These are phyloP conservation scores for Trametes gibbosa DNA, from an alignment of 768 basidiomycete genomes.

Conservation along the genomic window DNA sequence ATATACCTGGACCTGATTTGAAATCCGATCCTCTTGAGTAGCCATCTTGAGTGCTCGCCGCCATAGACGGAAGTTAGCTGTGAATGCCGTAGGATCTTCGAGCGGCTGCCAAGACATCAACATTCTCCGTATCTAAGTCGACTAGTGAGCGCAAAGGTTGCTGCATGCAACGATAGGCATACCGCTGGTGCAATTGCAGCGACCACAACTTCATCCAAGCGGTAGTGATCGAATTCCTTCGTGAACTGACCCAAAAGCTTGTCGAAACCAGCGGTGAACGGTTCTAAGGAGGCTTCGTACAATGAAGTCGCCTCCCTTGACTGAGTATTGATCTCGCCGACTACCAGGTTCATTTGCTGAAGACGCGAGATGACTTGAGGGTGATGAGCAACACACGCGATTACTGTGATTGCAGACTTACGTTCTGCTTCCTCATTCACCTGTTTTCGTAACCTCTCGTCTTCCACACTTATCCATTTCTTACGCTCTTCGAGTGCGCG, in stretches of 20 bases:
- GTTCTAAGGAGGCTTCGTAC: conserved; percentile 71
- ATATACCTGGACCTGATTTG: conserved; percentile 54
- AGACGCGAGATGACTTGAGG: conserved; percentile 71
- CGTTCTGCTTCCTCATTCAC: conserved; percentile 76
- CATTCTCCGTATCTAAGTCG: conserved; percentile 59
- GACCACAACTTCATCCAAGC: conserved; percentile 89
- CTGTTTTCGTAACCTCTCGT: conserved; percentile 62
- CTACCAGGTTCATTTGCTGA: conserved; percentile 71
- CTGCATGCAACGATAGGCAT: conserved; percentile 22
- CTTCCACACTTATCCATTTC: conserved; percentile 69
- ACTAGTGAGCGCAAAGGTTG: neutral
- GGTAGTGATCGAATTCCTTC: conserved; percentile 72
- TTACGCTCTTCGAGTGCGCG: conserved; percentile 78
- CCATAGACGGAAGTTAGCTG: conserved; percentile 70
- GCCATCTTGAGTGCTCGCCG: conserved; percentile 62
- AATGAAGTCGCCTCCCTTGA: conserved; percentile 60
- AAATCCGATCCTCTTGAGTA: conserved; percentile 39
- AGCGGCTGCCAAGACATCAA: conserved; percentile 83
- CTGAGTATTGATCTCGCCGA: conserved; percentile 65
- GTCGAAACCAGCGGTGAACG: conserved; percentile 71
- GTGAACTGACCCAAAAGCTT: conserved; percentile 68
- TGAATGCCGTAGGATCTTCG: conserved; percentile 63
- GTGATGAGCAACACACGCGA: conserved; percentile 7
- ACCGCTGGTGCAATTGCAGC: conserved; percentile 84
- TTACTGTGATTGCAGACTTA: conserved; percentile 36